phyloP scores from a whole-genome alignment of 331 rosid genomes.

The Phaseolus coccineus region DNA sequence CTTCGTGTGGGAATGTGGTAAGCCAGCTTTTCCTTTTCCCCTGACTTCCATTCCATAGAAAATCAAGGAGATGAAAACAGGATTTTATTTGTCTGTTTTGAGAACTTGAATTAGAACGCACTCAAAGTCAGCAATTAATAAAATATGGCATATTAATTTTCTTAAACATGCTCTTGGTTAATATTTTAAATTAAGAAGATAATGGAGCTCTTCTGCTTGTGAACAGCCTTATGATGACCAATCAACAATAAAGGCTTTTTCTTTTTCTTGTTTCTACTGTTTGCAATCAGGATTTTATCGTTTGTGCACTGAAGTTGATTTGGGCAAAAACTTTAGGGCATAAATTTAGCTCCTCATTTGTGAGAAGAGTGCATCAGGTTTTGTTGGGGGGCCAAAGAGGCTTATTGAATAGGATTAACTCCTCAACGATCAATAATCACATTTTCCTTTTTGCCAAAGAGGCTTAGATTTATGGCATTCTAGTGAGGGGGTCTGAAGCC shows the following conservation, averaged over 20 bases:
- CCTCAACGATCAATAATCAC: background rate
- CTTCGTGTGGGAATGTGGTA: slow-evolving; percentile 94
- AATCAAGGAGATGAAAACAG: background rate
- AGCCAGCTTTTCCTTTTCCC: slow-evolving; percentile 21
- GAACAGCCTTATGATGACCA: no score
- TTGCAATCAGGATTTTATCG: background rate
- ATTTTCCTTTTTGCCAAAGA: background rate
- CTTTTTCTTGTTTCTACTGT: background rate
- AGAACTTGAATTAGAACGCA: background rate
- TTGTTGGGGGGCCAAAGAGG: background rate
- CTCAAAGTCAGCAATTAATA: no score
- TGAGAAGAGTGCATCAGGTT: background rate
- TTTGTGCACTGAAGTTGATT: slow-evolving; percentile 7
- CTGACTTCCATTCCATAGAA: slow-evolving; percentile 11
- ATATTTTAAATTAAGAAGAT: no score
- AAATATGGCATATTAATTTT: no score
- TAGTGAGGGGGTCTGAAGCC: background rate
- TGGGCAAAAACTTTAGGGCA: background rate
- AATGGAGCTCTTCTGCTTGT: no score
- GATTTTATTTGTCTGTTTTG: background rate
- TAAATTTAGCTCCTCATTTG: background rate
- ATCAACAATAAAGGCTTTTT: background rate
- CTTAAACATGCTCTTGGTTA: no score
- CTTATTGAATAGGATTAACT: background rate
- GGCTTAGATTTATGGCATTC: background rate